Percentiles rank a stretch among this genome's conserved stretches.
phyloP scores from a whole-genome alignment of 306 rosid genomes.

The Ormosia emarginata region DNA sequence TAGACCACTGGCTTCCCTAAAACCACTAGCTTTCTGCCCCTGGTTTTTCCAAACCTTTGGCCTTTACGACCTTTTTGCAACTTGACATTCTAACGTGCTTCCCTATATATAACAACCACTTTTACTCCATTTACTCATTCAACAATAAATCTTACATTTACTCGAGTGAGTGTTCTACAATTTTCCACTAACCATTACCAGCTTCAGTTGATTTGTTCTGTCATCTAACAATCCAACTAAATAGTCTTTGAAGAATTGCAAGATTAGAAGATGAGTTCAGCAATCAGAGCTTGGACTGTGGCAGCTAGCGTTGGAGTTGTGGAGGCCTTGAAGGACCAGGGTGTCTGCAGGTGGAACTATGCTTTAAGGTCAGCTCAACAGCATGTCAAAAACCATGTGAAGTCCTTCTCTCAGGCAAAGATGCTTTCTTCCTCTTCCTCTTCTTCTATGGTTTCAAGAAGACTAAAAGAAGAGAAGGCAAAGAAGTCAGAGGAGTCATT shows the following conservation, averaged over 20 bases:
- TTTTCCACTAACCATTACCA: too few relatives aligned
- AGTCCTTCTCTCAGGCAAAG: constrained; percentile 29
- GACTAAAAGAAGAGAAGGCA: constrained; percentile 31
- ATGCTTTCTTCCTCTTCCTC: constrained; percentile 33
- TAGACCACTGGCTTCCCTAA: neutral
- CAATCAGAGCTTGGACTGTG: constrained; percentile 19
- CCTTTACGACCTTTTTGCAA: too few relatives aligned
- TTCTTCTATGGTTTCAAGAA: constrained; percentile 21
- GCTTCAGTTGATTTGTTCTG: neutral
- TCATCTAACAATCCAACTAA: neutral
- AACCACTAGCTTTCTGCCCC: neutral
- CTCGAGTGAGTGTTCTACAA: too few relatives aligned
- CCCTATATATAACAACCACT: neutral
- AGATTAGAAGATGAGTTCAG: constrained; percentile 16
- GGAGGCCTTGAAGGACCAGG: constrained; percentile 47
- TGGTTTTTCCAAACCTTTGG: neutral
- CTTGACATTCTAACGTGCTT: neutral
- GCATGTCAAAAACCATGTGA: constrained; percentile 27
- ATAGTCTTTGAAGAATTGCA: neutral
- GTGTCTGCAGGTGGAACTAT: constrained; percentile 48
- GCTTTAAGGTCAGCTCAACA: constrained; percentile 36
- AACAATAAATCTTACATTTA: neutral
- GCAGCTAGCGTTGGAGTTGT: constrained; percentile 35
- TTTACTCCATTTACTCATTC: neutral
- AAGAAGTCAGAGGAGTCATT: constrained; percentile 61